Base-by-base conservation (phyloP, 169 alveolate species). In the Cryptosporidium bovis region DNA sequence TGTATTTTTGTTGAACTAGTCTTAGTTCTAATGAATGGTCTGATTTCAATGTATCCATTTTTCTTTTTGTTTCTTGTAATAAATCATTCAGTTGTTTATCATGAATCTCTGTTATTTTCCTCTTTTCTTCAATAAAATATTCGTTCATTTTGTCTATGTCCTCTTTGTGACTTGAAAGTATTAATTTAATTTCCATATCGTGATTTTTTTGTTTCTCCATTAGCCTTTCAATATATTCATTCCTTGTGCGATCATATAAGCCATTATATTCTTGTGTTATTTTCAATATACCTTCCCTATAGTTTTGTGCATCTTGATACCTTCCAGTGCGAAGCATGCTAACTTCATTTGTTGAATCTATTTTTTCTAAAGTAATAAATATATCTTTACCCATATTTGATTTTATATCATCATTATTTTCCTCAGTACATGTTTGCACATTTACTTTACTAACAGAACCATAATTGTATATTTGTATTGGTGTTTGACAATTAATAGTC, bases 241-340 rank as follows among this genome's bases (percentile, higher is more conserved):
- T 77, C 58, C 87, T 77, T 16, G 87, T 77, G 48, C 87, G 87
- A 40, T 77, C 87, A 62, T 77, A 62, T 3, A 77, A 62, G 0
- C 87, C 87, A 60, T 27, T 77, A 62, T 77, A 77, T 60, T 77
- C 87, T 18, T 77, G 87, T 8, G 87, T 77, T 60, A 77, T 77
- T 77, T 77, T 77, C 87, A 77, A 46, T 18, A 77, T 77, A 46
- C 87, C 87, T 24, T 77, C 87, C 27, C 87, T 34, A 31, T 77
- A 77, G 34, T 77, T 77, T 56, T 77, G 87, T 15, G 87, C 87
- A 60, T 77, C 87, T 44, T 77, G 69, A 36, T 56, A 60, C 1
- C 87, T 77, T 44, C 87, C 87, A 18, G 69, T 77, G n/a, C 87
- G 65, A 31, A 77, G 33, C 65, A 62, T 20, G 13, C 77, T 44